phyloP scores from a whole-genome alignment of 495 filamentous ascomycete genomes.

The Xylaria cubensis region DNA sequence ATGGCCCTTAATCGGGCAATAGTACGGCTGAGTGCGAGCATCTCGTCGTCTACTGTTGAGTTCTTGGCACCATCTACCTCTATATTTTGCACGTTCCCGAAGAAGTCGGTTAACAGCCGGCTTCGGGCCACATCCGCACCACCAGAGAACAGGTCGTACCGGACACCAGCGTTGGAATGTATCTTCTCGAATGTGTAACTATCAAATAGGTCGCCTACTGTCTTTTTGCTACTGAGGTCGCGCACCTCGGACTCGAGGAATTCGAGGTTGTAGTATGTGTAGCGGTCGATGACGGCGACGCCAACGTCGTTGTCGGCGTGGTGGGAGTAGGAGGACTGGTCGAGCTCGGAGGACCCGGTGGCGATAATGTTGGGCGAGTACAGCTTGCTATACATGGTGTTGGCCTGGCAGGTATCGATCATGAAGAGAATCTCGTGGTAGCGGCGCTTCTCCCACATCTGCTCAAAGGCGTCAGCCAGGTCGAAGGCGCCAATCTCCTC shows the following conservation, averaged over 20 bases:
- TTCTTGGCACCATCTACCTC: conserved; percentile 74
- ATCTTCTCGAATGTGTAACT: conserved; percentile 95
- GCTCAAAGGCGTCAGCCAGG: conserved; percentile 95
- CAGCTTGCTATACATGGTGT: conserved; percentile 98
- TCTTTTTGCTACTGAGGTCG: conserved; percentile 81
- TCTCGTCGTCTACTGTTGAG: conserved; percentile 72
- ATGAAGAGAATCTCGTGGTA: conserved; percentile 98
- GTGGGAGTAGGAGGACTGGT: conserved; percentile 94
- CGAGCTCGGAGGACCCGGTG: conserved; percentile 89
- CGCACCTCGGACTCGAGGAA: conserved; percentile 92
- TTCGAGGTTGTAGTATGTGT: conserved; percentile 98
- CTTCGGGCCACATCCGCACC: conserved; percentile 74
- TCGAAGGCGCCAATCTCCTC: conserved; percentile 98
- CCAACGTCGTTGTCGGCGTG: conserved; percentile 98
- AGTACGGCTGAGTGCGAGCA: conserved; percentile 66
- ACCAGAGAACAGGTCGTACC: conserved; percentile 90
- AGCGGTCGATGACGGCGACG: conserved; percentile 96
- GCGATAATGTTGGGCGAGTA: conserved; percentile 98
- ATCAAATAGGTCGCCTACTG: conserved; percentile 91
- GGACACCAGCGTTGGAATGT: conserved; percentile 86
- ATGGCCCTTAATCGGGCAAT: conserved; percentile 65
- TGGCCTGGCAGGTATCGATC: conserved; percentile 99
- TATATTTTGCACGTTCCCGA: conserved; percentile 96
- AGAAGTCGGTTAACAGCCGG: conserved; percentile 90
- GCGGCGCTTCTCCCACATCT: conserved; percentile 97